Evolutionary conservation across 495 filamentous ascomycete species (phyloP).

Genomic region (Tuber calosporum): DNA sequence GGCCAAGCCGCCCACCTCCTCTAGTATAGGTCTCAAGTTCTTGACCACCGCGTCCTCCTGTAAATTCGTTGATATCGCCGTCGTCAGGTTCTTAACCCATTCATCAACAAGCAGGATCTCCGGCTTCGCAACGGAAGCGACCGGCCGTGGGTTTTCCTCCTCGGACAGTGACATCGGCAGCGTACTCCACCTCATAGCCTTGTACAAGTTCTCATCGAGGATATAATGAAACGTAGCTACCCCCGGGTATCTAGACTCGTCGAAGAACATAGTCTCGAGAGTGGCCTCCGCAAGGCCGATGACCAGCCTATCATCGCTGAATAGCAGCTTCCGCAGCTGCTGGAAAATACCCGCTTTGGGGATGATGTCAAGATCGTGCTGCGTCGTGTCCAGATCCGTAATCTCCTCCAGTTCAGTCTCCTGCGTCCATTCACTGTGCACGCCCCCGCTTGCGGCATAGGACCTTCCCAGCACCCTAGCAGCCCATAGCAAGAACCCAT

Average conservation of each 20-base stretch:
- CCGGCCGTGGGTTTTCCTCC: constrained; percentile 21
- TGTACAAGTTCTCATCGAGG: constrained; percentile 30
- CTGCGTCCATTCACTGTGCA: constrained; percentile 52
- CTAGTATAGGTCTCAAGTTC: constrained; percentile 57
- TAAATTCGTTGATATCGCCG: constrained; percentile 56
- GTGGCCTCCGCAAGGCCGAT: constrained; percentile 72
- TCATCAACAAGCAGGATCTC: constrained; percentile 37
- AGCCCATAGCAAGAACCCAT: constrained; percentile 73
- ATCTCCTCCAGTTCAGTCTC: constrained; percentile 53
- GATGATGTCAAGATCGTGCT: constrained; percentile 47
- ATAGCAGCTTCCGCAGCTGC: constrained; percentile 60
- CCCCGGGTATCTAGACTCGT: constrained; percentile 29
- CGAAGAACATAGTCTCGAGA: constrained; percentile 57
- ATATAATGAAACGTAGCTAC: constrained; percentile 28
- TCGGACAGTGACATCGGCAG: constrained; percentile 24
- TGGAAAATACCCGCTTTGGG: constrained; percentile 55
- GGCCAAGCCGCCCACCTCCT: constrained; percentile 58
- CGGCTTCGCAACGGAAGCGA: constrained; percentile 23
- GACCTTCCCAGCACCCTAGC: constrained; percentile 75
- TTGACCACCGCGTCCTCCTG: constrained; percentile 59
- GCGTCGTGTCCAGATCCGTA: constrained; percentile 43
- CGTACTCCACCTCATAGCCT: constrained; percentile 27
- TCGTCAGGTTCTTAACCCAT: constrained; percentile 61
- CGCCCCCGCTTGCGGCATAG: constrained; percentile 66
- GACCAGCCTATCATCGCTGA: constrained; percentile 54